These are phyloP conservation scores for Chalaropsis ovoidea DNA, from an alignment of 2,329 filamentous ascomycete genomes.

Conservation along the genomic window DNA sequence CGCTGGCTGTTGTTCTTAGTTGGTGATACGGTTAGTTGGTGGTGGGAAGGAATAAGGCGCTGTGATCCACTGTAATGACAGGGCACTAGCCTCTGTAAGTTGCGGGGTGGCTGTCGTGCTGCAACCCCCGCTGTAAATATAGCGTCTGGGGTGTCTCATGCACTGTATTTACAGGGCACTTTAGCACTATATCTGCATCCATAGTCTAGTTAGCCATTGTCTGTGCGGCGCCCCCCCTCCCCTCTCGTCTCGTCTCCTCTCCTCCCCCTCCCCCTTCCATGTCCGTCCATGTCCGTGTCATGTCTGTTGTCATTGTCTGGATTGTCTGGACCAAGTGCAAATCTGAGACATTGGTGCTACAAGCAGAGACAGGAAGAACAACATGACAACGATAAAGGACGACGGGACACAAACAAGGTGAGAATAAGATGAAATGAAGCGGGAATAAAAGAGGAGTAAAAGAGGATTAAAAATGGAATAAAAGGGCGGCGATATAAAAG, in stretches of 20 bases:
- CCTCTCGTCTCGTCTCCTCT: not conserved
- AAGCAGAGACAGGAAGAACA: conserved; percentile 9
- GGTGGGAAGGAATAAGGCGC: not conserved
- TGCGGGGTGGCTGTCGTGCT: too few relatives aligned
- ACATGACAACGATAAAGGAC: not conserved
- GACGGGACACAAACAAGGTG: not conserved
- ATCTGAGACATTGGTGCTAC: conserved; percentile 13
- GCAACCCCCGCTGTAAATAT: not conserved
- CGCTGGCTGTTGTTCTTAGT: not conserved
- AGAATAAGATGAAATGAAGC: not conserved
- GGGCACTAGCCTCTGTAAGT: not conserved
- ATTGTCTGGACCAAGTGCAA: conserved; percentile 10
- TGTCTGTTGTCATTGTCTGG: conserved; percentile 14
- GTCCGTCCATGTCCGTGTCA: conserved; percentile 11
- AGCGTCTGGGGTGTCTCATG: not conserved
- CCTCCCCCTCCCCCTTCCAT: not conserved
- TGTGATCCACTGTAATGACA: not conserved
- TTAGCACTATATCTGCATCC: not conserved
- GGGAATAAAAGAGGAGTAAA: not conserved
- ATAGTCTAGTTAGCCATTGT: not conserved
- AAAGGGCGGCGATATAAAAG: not conserved
- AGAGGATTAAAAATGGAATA: not conserved
- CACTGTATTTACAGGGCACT: not conserved
- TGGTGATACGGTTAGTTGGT: not conserved
- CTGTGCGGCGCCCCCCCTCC: not conserved